phyloP scores from a whole-genome alignment of 75 land plant genomes.

The Picea glauca region DNA sequence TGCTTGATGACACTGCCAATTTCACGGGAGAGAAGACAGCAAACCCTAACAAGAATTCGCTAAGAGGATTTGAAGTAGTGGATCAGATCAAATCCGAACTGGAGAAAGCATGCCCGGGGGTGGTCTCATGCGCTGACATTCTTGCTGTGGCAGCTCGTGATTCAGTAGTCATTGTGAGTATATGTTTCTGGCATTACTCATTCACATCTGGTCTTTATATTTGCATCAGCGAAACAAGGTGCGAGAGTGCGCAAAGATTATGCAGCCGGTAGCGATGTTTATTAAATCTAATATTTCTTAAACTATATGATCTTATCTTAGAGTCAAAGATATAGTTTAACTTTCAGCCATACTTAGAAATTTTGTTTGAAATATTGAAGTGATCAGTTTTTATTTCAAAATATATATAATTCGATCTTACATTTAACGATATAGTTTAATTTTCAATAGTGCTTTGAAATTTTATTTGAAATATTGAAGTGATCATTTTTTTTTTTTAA shows the following conservation, averaged over 20 bases:
- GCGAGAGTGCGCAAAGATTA: background rate
- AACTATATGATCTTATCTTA: background rate
- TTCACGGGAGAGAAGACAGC: slow-evolving; percentile 14
- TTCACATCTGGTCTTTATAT: background rate
- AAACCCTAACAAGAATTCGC: slow-evolving; percentile 7
- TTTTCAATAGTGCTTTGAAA: no score
- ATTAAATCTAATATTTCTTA: background rate
- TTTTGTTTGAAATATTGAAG: no score
- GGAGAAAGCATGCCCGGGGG: slow-evolving; percentile 17
- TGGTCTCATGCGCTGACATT: slow-evolving; percentile 19
- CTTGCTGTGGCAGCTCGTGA: slow-evolving; percentile 20
- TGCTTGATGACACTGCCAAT: slow-evolving; percentile 8
- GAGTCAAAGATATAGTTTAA: no score
- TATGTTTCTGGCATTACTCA: background rate
- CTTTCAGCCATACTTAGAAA: no score
- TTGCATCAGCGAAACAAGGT: background rate
- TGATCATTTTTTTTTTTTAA: no score
- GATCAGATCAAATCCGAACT: slow-evolving; percentile 12
- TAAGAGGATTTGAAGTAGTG: slow-evolving; percentile 19
- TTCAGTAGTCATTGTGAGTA: slow-evolving; percentile 3
- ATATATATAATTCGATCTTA: no score
- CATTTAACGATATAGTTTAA: no score
- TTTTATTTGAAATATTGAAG: no score
- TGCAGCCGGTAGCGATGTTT: background rate
- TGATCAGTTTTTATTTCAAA: no score